Evolutionary conservation across 345 rosid species (phyloP).

Genomic region (Chamaenerion angustifolium): DNA sequence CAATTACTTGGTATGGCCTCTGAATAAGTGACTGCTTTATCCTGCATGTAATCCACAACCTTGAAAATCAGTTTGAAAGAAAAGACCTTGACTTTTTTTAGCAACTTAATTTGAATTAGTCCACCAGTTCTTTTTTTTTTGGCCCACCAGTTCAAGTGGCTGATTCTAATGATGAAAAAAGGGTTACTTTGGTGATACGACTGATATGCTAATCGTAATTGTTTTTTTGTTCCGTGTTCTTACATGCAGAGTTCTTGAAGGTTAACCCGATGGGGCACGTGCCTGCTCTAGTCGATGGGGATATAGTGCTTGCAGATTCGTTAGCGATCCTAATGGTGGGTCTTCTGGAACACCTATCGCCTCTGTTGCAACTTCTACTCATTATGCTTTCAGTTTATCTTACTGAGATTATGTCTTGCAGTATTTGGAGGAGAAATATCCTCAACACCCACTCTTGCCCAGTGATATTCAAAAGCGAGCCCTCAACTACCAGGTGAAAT

Average conservation of each 20-base stretch:
- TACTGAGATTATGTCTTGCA: slow-evolving; percentile 8
- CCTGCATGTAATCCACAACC: too few relatives aligned
- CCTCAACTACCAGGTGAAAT: slow-evolving; percentile 50
- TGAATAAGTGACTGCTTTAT: too few relatives aligned
- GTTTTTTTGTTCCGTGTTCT: not conserved
- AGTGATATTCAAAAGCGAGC: slow-evolving; percentile 44
- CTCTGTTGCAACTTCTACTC: not conserved
- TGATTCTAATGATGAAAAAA: too few relatives aligned
- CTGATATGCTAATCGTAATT: too few relatives aligned
- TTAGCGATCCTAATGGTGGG: slow-evolving; percentile 55
- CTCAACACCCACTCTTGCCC: slow-evolving; percentile 56
- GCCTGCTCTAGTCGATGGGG: slow-evolving; percentile 68
- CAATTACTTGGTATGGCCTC: too few relatives aligned
- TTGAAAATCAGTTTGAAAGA: too few relatives aligned
- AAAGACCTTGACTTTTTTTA: too few relatives aligned
- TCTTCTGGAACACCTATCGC: not conserved
- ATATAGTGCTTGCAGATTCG: slow-evolving; percentile 51
- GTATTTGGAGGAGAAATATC: slow-evolving; percentile 84
- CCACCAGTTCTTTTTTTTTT: too few relatives aligned
- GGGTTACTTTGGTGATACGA: too few relatives aligned
- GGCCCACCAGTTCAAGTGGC: too few relatives aligned
- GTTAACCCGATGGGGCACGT: slow-evolving; percentile 71
- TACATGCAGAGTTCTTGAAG: slow-evolving; percentile 41
- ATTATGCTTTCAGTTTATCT: not conserved
- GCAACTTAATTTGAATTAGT: too few relatives aligned